Conservation (phyloP, 1,139 yeast genomes). For the Saccharomyces pastorianus region DNA sequence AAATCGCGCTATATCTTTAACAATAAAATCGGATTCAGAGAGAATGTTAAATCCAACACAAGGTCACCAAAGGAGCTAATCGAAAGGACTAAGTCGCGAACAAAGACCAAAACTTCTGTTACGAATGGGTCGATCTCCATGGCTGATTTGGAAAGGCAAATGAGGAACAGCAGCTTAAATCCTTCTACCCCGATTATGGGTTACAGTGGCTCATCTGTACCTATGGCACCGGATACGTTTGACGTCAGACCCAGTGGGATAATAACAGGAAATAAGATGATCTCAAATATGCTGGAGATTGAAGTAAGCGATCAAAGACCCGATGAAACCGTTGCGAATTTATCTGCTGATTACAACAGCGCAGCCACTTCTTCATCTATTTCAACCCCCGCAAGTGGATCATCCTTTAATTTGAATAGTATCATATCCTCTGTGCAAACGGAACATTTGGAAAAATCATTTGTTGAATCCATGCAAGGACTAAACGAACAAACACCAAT, state of each 20-base stretch:
- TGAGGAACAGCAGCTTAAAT: not conserved
- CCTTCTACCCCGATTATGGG: conserved; percentile 12
- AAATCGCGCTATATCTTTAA: conserved; percentile 14
- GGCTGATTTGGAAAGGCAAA: not conserved
- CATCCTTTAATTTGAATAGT: not conserved
- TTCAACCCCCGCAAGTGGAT: not conserved
- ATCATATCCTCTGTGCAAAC: not conserved
- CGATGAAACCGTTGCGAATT: not conserved
- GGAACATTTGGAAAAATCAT: not conserved
- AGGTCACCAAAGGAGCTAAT: conserved; percentile 2
- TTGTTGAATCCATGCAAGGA: not conserved
- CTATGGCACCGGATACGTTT: conserved; percentile 25
- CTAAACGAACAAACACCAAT: not conserved
- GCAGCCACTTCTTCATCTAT: not conserved
- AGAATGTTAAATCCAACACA: not conserved
- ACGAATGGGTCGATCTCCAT: not conserved
- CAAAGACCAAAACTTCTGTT: conserved; percentile 1
- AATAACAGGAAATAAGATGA: not conserved
- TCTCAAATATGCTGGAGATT: not conserved
- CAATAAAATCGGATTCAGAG: conserved; percentile 1
- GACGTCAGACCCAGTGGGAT: conserved; percentile 20
- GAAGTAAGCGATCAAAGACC: not conserved
- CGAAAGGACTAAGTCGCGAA: conserved; percentile 4
- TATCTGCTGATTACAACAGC: not conserved
- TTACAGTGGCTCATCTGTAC: conserved; percentile 30